Base-by-base conservation (phyloP, 1,284 basidiomycete species). In the Hemileccinum hortonii region DNA sequence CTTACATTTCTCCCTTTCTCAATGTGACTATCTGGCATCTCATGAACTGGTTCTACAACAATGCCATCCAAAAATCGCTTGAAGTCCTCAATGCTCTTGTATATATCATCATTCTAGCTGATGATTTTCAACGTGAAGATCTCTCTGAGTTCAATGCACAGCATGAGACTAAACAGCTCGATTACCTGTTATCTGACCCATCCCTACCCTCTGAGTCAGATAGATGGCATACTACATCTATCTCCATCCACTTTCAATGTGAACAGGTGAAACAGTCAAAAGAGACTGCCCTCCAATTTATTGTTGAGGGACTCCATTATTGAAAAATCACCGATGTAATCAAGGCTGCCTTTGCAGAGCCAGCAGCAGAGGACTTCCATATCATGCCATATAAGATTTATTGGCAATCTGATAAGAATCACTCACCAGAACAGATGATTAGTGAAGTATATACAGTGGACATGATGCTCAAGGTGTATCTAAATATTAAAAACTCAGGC, bases 361-460 rank as follows among this genome's bases (percentile, higher is more conserved):
- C 49, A 8, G 12, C 42, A 7, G 47, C 60, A 0, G n/a, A 58
- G 11, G 18, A 26, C 1, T 68, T 65, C 30, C 63, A 69, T 42
- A 47, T 52, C 0, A 50, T 49, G 2, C 69, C 62, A 7, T 71
- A 58, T 47, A 55, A 63, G 9, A 42, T 60, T 6, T 64, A 54
- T 26, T 65, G 60, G 53, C 52, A 59, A 19, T 45, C 56, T 0
- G 45, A 52, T 1, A 39, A 50, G 15, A 35, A 41, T 11, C 19
- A 5, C 7, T 12, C 44, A 9, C 26, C 51, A 3, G 52, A 69
- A 48, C 59, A 60, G 0, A 39, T 74, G 0, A 57, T 61, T 16
- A 60, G 58, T 1, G 73, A 75, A 45, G 26, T 73, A 0, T 75
- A 71, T 47, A 65, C 62, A 2, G 64, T 66, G 0, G 56, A 67